Base-by-base conservation (phyloP, 768 basidiomycete species). In the Hemileccinum impolitum region DNA sequence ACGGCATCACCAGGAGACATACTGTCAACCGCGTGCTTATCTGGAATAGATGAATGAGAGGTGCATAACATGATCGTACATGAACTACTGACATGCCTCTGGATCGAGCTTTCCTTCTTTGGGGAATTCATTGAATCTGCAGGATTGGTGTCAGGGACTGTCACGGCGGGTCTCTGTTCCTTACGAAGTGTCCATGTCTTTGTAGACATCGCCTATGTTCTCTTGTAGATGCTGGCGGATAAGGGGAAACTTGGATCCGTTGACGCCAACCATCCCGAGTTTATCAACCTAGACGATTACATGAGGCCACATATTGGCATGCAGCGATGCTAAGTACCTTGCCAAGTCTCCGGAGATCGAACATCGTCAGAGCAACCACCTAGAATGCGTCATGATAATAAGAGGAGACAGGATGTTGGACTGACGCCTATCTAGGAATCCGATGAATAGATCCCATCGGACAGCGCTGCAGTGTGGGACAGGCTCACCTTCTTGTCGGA, bases 321-420 rank as follows among this genome's bases (percentile, higher is more conserved):
- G 18, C 8, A 51, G 42, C 45, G 10, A 51, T 58, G 54, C 53
- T 56, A 73, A 45, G 17, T 31, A 58, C 89, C 78, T 94, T 94
- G 53, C 85, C 90, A 28, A 84, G 72, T 55, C 92, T 80, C 55
- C 89, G 82, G 43, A 94, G 80, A 69, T 95, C 93, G 59, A 95
- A 95, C 52, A 90, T 78, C 14, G 91, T 94, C 51, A 95, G 74
- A 17, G 80, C 94, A 56, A 95, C 90, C 41, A 96, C 91, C 86
- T 92, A 17, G 31, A 46, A 51, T 49, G 25, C 15, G 44, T 68
- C 38, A 67, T 48, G 37, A 35, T 8, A 47, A 30, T 30, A 42
- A 41, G 9, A 47, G 18, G 26, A 25, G 42, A 34, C 45, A 45
- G 45, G 43, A 51, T 49, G 49, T 18, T 47, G 40, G 25, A 56